phyloP scores from a whole-genome alignment of 257 asterid genomes.

The Penstemon newberryi region DNA sequence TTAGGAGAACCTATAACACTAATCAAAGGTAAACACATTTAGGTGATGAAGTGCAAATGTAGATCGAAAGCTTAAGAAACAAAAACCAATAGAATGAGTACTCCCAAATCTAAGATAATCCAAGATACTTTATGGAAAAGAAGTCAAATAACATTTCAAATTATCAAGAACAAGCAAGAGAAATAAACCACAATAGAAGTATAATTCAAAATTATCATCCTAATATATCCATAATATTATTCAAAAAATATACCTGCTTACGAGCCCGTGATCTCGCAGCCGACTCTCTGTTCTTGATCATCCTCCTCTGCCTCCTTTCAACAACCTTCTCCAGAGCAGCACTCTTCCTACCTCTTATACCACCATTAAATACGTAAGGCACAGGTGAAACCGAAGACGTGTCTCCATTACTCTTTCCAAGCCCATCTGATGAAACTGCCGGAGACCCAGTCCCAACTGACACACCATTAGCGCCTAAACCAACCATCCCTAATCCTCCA shows the following conservation, averaged over 20 bases:
- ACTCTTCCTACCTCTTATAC: conserved; percentile 64
- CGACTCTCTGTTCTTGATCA: conserved; percentile 92
- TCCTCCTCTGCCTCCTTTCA: conserved; percentile 94
- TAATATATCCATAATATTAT: not conserved
- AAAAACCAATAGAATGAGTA: not conserved
- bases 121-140: conserved; percentile 1
- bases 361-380: conserved; percentile 70
- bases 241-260: conserved; percentile 64
- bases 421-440: conserved; percentile 71
- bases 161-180: not conserved
- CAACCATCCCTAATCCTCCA: conserved; percentile 61
- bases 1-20: too few species aligned
- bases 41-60: too few species aligned
- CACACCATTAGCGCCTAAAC: conserved; percentile 56
- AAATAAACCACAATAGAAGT: not conserved
- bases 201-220: not conserved
- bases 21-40: too few species aligned
- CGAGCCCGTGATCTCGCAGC: conserved; percentile 98
- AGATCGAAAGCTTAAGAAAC: too few species aligned
- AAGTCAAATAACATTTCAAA: not conserved
- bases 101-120: not conserved
- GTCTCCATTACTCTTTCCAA: conserved; percentile 69
- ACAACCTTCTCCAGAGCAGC: conserved; percentile 83
- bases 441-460: conserved; percentile 54
- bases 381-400: conserved; percentile 69